A percentile compares a stretch with the other conserved stretches of the same genome.
Evolutionary conservation across 1,284 basidiomycete genomes (phyloP).

Genomic region (Amylostereum chailletii): DNA sequence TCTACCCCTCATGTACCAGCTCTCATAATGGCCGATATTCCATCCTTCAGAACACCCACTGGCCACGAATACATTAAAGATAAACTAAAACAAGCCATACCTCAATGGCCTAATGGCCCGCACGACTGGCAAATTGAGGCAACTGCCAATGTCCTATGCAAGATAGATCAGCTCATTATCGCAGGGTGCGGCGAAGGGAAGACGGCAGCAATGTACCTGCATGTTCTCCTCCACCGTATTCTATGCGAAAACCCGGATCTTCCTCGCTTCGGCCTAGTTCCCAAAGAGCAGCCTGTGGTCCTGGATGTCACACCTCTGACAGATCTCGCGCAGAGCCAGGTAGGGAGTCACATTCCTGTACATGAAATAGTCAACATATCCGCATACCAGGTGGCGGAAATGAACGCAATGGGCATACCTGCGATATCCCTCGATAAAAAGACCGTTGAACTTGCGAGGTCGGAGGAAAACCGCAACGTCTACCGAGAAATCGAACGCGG

Average conservation of each 20-base stretch:
- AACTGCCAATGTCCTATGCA: constrained; percentile 6
- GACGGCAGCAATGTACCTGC: constrained; percentile 6
- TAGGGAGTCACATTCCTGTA: background rate
- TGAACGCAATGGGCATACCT: background rate
- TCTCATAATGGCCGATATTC: too few species aligned
- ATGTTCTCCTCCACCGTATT: constrained; percentile 1
- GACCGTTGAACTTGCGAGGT: background rate
- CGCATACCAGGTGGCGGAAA: constrained; percentile 3
- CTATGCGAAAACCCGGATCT: background rate
- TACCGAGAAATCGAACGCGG: constrained; percentile 1
- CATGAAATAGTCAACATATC: background rate
- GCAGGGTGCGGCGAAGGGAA: constrained; percentile 9
- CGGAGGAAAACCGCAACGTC: background rate
- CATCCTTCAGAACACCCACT: too few species aligned
- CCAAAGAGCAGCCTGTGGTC: constrained; percentile 1
- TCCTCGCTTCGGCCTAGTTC: background rate
- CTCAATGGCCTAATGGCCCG: constrained; percentile 6
- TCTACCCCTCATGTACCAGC: too few species aligned
- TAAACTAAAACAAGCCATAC: too few species aligned
- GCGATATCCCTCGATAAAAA: background rate
- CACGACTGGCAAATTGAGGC: constrained; percentile 6
- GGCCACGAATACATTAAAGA: too few species aligned
- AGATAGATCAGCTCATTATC: constrained; percentile 5
- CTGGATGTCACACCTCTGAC: constrained; percentile 7
- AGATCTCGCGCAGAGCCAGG: constrained; percentile 8